phyloP scores from a whole-genome alignment of 2,329 filamentous ascomycete genomes.

The Malbranchea zuffiana region DNA sequence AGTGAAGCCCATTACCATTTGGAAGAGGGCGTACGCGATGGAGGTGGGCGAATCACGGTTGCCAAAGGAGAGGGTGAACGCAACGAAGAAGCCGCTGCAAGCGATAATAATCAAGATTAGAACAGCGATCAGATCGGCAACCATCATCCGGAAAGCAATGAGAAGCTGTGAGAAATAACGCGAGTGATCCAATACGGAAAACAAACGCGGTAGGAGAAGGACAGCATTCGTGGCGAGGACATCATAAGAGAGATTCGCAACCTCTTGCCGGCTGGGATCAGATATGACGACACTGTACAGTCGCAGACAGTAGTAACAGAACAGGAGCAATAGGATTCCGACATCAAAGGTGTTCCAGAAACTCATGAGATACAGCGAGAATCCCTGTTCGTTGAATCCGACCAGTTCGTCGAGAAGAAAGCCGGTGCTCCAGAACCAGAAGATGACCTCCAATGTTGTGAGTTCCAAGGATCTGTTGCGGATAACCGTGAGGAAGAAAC shows the following conservation, averaged over 20 bases:
- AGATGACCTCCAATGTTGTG: conserved; percentile 72
- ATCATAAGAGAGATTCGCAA: conserved; percentile 82
- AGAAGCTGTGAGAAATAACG: conserved; percentile 91
- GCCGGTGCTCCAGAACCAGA: conserved; percentile 96
- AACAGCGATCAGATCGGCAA: conserved; percentile 74
- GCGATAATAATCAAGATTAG: conserved; percentile 73
- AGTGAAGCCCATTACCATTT: conserved; percentile 91
- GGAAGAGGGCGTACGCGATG: conserved; percentile 84
- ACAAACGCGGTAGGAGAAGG: conserved; percentile 77
- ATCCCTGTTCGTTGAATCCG: conserved; percentile 92
- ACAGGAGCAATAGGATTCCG: conserved; percentile 73
- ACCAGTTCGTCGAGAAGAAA: conserved; percentile 96
- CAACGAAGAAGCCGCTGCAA: conserved; percentile 91
- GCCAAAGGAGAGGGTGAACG: conserved; percentile 74
- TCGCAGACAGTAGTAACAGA: conserved; percentile 81
- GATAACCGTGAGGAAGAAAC: conserved; percentile 74
- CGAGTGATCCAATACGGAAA: conserved; percentile 88
- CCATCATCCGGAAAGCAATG: conserved; percentile 91
- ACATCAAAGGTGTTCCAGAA: conserved; percentile 96
- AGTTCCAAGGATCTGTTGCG: conserved; percentile 65
- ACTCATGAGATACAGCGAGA: conserved; percentile 92
- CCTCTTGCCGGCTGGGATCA: conserved; percentile 54
- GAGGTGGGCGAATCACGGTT: conserved; percentile 58
- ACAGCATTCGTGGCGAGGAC: conserved; percentile 88
- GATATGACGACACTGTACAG: conserved; percentile 78